These are phyloP conservation scores for Silene noctiflora DNA, from an alignment of 179 eudicot genomes.

Conservation along the genomic window DNA sequence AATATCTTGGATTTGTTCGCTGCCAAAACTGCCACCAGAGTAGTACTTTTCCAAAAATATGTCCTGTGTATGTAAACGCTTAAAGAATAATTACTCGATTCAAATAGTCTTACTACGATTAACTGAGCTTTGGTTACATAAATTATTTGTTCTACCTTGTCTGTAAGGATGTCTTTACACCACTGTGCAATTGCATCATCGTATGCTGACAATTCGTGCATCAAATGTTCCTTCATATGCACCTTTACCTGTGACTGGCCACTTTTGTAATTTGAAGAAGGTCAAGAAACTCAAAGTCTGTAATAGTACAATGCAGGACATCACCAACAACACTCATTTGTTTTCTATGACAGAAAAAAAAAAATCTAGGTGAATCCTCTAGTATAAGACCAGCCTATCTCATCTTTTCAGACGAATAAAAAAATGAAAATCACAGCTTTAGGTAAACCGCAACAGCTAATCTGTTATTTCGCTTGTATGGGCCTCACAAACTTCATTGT, in stretches of 20 bases:
- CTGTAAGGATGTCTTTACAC: constrained; percentile 61
- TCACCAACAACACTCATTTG: too few relatives aligned
- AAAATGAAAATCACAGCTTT: too few relatives aligned
- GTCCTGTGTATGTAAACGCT: constrained; percentile 37
- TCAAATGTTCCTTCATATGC: constrained; percentile 55
- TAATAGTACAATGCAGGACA: too few relatives aligned
- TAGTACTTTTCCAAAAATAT: constrained; percentile 57
- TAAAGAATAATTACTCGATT: background rate
- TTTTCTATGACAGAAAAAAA: too few relatives aligned
- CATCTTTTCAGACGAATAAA: too few relatives aligned
- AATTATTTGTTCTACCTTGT: constrained; percentile 38
- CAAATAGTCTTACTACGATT: background rate
- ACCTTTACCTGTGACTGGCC: constrained; percentile 41
- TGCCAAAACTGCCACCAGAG: constrained; percentile 39
- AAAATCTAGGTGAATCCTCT: too few relatives aligned
- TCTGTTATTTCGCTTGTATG: too few relatives aligned
- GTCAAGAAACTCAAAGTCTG: too few relatives aligned
- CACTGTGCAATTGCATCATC: constrained; percentile 55
- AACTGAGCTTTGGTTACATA: background rate
- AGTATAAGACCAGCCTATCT: too few relatives aligned
- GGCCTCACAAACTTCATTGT: too few relatives aligned
- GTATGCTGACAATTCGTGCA: constrained; percentile 60
- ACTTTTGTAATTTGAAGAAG: too few relatives aligned
- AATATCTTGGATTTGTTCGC: constrained; percentile 40
- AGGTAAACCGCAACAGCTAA: too few relatives aligned